phyloP scores from a whole-genome alignment of 1,284 basidiomycete species.

The Polyporus tsugae region DNA sequence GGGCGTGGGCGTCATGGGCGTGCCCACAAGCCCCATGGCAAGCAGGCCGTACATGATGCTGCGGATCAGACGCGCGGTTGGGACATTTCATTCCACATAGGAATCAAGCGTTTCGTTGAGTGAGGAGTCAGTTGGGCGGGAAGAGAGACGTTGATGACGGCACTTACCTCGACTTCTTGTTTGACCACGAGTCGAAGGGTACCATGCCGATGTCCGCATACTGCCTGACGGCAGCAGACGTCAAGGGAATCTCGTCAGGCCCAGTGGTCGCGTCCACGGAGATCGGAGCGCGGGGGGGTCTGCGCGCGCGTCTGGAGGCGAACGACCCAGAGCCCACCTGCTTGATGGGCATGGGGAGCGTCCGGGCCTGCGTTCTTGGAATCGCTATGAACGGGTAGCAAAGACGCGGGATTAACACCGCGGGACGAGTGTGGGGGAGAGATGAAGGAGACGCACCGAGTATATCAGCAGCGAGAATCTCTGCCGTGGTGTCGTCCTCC shows the following conservation, averaged over 20 bases:
- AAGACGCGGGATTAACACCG: background rate
- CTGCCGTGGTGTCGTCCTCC: slow-evolving; percentile 32
- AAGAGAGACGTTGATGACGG: background rate
- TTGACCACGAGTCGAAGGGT: slow-evolving; percentile 37
- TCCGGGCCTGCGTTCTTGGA: slow-evolving; percentile 23
- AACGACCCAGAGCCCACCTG: slow-evolving; percentile 30
- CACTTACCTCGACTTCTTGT: slow-evolving; percentile 36
- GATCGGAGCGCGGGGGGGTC: slow-evolving; percentile 27
- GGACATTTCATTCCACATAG: background rate
- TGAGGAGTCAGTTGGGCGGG: background rate
- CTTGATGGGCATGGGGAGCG: slow-evolving; percentile 21
- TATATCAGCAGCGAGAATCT: slow-evolving; percentile 34
- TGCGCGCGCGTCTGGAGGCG: slow-evolving; percentile 28
- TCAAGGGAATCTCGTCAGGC: slow-evolving; percentile 29
- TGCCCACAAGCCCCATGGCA: slow-evolving; percentile 36
- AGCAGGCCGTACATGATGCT: slow-evolving; percentile 37
- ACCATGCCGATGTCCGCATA: slow-evolving; percentile 39
- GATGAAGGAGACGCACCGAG: slow-evolving; percentile 21
- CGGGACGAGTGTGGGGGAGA: no score
- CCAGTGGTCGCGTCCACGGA: slow-evolving; percentile 32
- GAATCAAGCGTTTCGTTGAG: background rate
- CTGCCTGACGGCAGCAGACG: slow-evolving; percentile 28
- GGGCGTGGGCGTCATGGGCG: slow-evolving; percentile 30
- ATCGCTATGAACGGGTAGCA: slow-evolving; percentile 15
- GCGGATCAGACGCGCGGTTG: slow-evolving; percentile 10